Base-by-base conservation (phyloP, 2,329 filamentous ascomycete genomes). In the Esteya vermicola region DNA sequence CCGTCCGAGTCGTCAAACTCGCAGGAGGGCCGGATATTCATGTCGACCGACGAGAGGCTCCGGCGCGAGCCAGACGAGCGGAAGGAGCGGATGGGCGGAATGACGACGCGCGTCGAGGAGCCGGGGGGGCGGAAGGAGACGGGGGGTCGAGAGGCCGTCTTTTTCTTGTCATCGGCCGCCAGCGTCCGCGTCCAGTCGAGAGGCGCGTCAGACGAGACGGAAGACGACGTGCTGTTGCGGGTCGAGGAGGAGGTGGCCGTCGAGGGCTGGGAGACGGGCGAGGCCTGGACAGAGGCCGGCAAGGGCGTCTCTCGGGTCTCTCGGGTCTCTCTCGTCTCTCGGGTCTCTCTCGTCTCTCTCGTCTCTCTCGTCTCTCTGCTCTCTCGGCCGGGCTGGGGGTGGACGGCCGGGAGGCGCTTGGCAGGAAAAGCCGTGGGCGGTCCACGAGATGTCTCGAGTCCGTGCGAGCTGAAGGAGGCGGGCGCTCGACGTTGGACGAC, bases 31-130 rank as follows among this genome's bases (percentile, higher is more conserved):
- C 61, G 60, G 31, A 54, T 35, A 47, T 62, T 70, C 65, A 71
- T 72, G 50, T 75, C 70, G 49, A 69, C n/a, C n/a, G n/a, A 57
- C 13, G 57, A 57, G 20, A 68, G 57, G 53, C 69, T 73, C 54
- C 65, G 70, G 47, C 72, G 68, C 45, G 70, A 70, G 49, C 65
- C 67, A 28, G 71, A 73, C 21, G 70, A 72, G 44, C 71, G 65
- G 48, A 74, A 72, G 9, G 62, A 59, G 40, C 72, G 66, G 51
- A 74, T 74, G 8, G 70, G 70, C 14, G 70, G 68, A 31, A 73
- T 61, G 20, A 54, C 50, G 14, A 54, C 49, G 31, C 51, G 54
- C 33, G 52, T 52, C 16, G 53, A 51, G 35, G 51, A 48, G 43
- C 46, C 48, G 31, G 51, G 35, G 60, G 62, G 21, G 60, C 62